These are phyloP conservation scores for Saraca asoca DNA, from an alignment of 331 rosid genomes.

Conservation along the genomic window DNA sequence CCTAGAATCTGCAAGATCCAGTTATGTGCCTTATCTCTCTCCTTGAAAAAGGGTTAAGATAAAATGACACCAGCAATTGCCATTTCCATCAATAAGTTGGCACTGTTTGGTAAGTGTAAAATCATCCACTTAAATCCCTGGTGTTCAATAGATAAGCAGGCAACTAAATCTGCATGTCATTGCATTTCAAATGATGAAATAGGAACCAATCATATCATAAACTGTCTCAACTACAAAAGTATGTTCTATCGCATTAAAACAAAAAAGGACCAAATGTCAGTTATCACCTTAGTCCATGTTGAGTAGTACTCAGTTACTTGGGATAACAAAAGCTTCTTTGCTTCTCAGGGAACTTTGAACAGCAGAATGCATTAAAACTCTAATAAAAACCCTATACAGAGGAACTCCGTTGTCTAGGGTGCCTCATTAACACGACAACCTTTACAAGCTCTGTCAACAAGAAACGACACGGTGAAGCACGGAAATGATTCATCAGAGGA, in stretches of 20 bases:
- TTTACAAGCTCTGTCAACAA: slow-evolving; percentile 29
- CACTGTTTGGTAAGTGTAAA: background rate
- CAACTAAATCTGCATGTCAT: background rate
- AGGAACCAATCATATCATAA: slow-evolving; percentile 18
- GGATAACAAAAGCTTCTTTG: background rate
- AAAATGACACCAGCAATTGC: background rate
- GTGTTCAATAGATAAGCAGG: background rate
- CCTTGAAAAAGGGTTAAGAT: no score
- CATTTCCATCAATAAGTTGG: background rate
- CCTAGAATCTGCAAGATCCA: background rate
- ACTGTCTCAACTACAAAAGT: background rate
- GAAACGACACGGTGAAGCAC: background rate
- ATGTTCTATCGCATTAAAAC: background rate
- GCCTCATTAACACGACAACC: slow-evolving; percentile 13
- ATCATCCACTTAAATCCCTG: background rate
- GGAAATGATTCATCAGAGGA: slow-evolving; percentile 22
- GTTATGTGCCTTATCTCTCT: background rate
- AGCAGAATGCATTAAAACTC: background rate
- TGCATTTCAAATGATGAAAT: background rate
- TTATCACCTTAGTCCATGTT: no score
- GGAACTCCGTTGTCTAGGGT: slow-evolving; percentile 3
- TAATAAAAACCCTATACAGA: slow-evolving; percentile 26
- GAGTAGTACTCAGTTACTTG: no score
- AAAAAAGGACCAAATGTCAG: background rate
- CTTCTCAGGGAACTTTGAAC: slow-evolving; percentile 4